Percentiles rank a stretch among this genome's conserved stretches.
phyloP scores from a whole-genome alignment of 2,329 filamentous ascomycete species.

The Sclerotinia glacialis region DNA sequence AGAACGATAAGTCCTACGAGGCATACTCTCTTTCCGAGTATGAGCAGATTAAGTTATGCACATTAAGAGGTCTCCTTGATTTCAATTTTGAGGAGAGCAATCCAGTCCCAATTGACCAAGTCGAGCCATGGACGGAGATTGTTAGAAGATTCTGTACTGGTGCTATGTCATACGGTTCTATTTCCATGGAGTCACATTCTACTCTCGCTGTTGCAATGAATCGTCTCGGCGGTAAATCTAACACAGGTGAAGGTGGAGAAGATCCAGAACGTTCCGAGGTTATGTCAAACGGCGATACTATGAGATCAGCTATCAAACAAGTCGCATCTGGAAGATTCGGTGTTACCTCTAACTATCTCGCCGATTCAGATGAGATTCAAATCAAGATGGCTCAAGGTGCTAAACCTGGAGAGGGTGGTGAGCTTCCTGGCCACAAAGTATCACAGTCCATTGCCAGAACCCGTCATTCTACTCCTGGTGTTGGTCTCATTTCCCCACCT shows the following conservation, averaged over 20 bases:
- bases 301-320: conserved; percentile 97
- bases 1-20: conserved; percentile 98
- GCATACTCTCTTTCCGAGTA: conserved; percentile 91
- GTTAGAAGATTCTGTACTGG: conserved; percentile 94
- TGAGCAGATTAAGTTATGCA: conserved; percentile 95
- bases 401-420: conserved; percentile 96
- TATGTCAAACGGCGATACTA: conserved; percentile 89
- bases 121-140: conserved; percentile 97
- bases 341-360: conserved; percentile 91
- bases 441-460: conserved; percentile 91
- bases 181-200: conserved; percentile 97
- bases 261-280: conserved; percentile 85
- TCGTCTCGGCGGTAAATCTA: conserved; percentile 91
- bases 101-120: conserved; percentile 90
- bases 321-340: conserved; percentile 94
- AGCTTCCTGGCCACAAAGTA: conserved; percentile 95
- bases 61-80: conserved; percentile 87
- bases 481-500: conserved; percentile 92
- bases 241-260: conserved; percentile 96
- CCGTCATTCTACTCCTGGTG: conserved; percentile 91
- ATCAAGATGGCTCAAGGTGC: conserved; percentile 99
- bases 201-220: conserved; percentile 97
- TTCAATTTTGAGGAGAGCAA: conserved; percentile 89
- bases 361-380: conserved; percentile 92
- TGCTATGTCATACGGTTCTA: conserved; percentile 98